These are phyloP conservation scores for Physcomitrium patens DNA, from an alignment of 225 moss, liverwort and hornwort genomes.

Conservation along the genomic window DNA sequence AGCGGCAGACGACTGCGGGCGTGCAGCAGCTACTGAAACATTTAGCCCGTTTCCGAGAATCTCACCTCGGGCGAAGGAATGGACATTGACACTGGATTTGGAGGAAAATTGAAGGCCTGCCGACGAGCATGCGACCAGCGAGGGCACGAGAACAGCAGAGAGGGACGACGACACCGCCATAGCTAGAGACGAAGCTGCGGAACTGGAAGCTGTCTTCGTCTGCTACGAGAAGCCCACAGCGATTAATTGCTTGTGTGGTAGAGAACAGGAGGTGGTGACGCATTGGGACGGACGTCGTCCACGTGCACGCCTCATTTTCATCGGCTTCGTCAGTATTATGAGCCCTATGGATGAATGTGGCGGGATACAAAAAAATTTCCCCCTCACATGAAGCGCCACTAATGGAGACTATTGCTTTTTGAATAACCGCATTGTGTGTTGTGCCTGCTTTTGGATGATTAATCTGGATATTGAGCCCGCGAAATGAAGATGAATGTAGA, in stretches of 20 bases:
- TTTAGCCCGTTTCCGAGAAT: conserved; percentile 41
- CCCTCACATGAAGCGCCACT: too few species aligned
- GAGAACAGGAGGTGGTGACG: conserved; percentile 19
- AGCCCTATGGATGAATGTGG: too few species aligned
- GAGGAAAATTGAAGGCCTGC: conserved; percentile 16
- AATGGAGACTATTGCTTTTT: too few species aligned
- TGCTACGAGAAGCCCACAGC: background rate
- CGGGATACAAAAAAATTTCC: too few species aligned
- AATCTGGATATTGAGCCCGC: too few species aligned
- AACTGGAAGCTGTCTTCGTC: background rate
- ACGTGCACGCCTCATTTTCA: too few species aligned
- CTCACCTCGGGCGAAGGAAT: conserved; percentile 40
- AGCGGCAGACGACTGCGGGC: conserved; percentile 23
- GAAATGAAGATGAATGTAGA: too few species aligned
- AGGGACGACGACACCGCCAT: conserved; percentile 55
- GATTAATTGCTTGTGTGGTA: conserved; percentile 43
- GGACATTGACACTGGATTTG: conserved; percentile 22
- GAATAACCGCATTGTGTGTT: too few species aligned
- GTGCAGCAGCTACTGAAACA: conserved; percentile 38
- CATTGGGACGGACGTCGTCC: conserved; percentile 3
- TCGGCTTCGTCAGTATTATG: too few species aligned
- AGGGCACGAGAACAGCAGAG: conserved; percentile 34
- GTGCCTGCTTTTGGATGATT: too few species aligned
- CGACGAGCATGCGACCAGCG: conserved; percentile 31
- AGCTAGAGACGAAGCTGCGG: conserved; percentile 29